Conservation (phyloP, 495 filamentous ascomycete species). For the Annulohypoxylon stygium region DNA sequence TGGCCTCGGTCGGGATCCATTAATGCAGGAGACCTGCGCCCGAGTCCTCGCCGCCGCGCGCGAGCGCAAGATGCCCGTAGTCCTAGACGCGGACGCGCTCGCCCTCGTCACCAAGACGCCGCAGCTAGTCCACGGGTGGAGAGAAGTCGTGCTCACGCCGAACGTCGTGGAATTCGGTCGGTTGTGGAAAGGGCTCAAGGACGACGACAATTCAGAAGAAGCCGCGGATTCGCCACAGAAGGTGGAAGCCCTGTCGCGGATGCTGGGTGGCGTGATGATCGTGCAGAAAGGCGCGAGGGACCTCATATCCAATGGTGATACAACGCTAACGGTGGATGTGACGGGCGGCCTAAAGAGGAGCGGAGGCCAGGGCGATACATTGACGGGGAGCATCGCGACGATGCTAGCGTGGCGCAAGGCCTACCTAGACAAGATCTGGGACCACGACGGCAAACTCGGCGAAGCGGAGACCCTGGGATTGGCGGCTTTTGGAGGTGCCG, state of each 20-base stretch:
- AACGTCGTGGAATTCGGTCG: conserved; percentile 94
- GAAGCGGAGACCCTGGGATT: conserved; percentile 77
- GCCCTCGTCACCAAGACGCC: conserved; percentile 80
- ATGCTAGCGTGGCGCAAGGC: conserved; percentile 88
- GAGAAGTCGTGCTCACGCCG: conserved; percentile 88
- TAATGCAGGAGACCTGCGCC: conserved; percentile 90
- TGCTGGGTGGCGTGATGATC: conserved; percentile 89
- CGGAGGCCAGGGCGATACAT: conserved; percentile 94
- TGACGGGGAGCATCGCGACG: conserved; percentile 91
- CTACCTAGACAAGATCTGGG: conserved; percentile 88
- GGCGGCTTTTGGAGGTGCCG: conserved; percentile 86
- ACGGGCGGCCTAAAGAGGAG: conserved; percentile 88
- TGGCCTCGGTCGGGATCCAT: conserved; percentile 86
- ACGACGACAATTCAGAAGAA: conserved; percentile 54
- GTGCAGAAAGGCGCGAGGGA: conserved; percentile 91
- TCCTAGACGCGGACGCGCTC: conserved; percentile 93
- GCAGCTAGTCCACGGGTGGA: conserved; percentile 82
- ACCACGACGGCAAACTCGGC: conserved; percentile 69
- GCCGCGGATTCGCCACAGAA: conserved; percentile 62
- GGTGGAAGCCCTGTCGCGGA: conserved; percentile 79
- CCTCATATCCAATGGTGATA: conserved; percentile 84
- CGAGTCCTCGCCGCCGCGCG: conserved; percentile 84
- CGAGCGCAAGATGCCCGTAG: conserved; percentile 78
- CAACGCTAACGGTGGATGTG: conserved; percentile 78
- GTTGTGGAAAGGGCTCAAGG: conserved; percentile 77